Base-by-base conservation (phyloP, 148 eudicot genomes). In the Limonium bicolor region DNA sequence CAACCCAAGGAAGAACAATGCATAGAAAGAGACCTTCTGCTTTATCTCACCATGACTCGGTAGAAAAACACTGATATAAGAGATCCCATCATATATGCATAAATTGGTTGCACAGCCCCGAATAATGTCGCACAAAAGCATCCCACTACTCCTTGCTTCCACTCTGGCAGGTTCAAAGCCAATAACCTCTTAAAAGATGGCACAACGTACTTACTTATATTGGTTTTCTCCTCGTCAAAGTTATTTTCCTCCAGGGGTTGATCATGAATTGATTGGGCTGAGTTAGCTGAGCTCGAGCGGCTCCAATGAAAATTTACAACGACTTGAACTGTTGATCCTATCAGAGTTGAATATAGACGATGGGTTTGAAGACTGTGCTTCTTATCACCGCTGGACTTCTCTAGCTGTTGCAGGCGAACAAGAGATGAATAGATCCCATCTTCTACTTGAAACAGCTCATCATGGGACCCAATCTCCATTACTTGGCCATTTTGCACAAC, bases 101-200 rank as follows among this genome's bases (percentile, higher is more conserved):
- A 63, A 4, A 59, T 11, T 2, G 82, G 77, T 22, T 71, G 82
- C 18, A 71, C 22, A 9, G 66, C 66, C 6, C 82, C 77, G 24
- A 61, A 61, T 1, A 53, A 3, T 3, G 36, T 41, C 13, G 82
- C 77, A 12, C 68, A 41, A 10, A 55, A 3, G 22, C 77, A 64
- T 20, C 77, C 82, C 4, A 63, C 29, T 5, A 44, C 8, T 1
- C 69, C 77, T 12, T 69, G 72, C 36, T 58, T 76, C 82, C 82
- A 76, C 50, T 76, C 82, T 0, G 82, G 77, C n/a, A 20, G 27
- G 41, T 76, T 76, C 63, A 76, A 41, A 6, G 56, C 60, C 18
- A 68, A 13, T 14, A 68, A 48, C 28, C 60, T 68, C 17, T 51
- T 33, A 20, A 63, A 69, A 0, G 66, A 55, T 5, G 74, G 69